phyloP scores from a whole-genome alignment of 2,329 filamentous ascomycete species.

The Hypoxylon sp. region DNA sequence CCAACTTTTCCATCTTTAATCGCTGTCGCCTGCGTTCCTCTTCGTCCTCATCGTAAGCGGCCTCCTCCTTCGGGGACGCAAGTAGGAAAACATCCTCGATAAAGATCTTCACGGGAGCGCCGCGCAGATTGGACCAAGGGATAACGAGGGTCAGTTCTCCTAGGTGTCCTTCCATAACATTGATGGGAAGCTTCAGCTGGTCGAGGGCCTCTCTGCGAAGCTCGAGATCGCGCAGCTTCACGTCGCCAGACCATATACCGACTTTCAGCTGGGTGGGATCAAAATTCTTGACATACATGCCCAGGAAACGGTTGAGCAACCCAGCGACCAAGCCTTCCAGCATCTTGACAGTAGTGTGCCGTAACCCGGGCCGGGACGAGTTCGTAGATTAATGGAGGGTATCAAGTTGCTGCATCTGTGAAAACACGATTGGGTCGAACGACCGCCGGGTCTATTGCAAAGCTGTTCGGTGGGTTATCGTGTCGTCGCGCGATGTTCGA shows the following conservation, averaged over 20 bases:
- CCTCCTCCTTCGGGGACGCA: constrained; percentile 94
- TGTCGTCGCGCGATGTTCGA: neutral
- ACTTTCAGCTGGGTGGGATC: constrained; percentile 98
- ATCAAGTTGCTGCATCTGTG: constrained; percentile 51
- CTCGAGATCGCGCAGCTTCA: constrained; percentile 93
- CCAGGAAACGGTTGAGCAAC: constrained; percentile 98
- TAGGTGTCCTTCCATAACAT: constrained; percentile 94
- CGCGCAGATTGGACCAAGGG: constrained; percentile 96
- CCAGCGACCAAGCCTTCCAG: constrained; percentile 97
- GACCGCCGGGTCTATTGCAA: constrained; percentile 1
- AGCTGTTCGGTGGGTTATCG: constrained; percentile 10
- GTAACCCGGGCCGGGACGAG: constrained; percentile 77
- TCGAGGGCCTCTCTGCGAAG: constrained; percentile 95
- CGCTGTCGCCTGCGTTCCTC: constrained; percentile 87
- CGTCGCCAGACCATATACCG: constrained; percentile 98
- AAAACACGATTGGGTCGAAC: constrained; percentile 7
- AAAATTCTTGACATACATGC: constrained; percentile 99
- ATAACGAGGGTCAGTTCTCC: constrained; percentile 92
- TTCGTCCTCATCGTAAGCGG: constrained; percentile 91
- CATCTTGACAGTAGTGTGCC: constrained; percentile 77
- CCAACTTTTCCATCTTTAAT: constrained; percentile 99
- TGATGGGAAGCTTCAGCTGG: constrained; percentile 94
- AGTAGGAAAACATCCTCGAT: constrained; percentile 98
- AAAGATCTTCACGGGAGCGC: constrained; percentile 92
- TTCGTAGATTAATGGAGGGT: constrained; percentile 46